Evolutionary conservation across 345 rosid genomes (phyloP).

Genomic region (Melastoma malabathricum): DNA sequence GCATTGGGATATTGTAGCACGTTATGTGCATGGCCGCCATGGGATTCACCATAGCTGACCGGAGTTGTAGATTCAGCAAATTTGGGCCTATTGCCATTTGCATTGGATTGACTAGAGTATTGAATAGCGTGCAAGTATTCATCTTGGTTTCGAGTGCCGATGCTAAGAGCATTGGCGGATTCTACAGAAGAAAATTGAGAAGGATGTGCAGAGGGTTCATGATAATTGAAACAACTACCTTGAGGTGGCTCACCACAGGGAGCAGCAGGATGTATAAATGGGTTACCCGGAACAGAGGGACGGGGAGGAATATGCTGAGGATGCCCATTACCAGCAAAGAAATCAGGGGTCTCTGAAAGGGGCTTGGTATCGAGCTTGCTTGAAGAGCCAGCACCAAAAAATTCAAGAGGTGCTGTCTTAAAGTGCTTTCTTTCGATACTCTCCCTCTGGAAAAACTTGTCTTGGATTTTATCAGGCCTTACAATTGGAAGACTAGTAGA

Average conservation of each 20-base stretch:
- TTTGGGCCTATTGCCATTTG: conserved; percentile 25
- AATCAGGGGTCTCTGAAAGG: conserved; percentile 23
- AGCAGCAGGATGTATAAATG: conserved; percentile 26
- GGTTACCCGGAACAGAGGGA: conserved; percentile 23
- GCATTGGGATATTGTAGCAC: conserved; percentile 18
- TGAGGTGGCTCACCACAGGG: conserved; percentile 20
- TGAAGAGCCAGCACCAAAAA: conserved; percentile 27
- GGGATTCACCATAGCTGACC: conserved; percentile 17
- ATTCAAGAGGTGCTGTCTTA: conserved; percentile 82
- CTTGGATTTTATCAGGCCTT: conserved; percentile 27
- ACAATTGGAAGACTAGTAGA: conserved; percentile 19
- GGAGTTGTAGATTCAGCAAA: conserved; percentile 15
- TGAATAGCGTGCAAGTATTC: conserved; percentile 24
- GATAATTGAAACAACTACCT: conserved; percentile 8
- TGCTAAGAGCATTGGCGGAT: conserved; percentile 25
- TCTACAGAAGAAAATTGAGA: conserved; percentile 24
- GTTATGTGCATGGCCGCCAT: conserved; percentile 14
- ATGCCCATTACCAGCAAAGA: conserved; percentile 20
- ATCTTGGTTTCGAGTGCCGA: conserved; percentile 31
- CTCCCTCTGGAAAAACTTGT: conserved; percentile 21
- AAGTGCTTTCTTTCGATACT: conserved; percentile 30
- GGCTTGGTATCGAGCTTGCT: conserved; percentile 22
- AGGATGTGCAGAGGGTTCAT: background rate
- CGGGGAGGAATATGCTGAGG: conserved; percentile 24
- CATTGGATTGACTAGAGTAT: conserved; percentile 20